Conservation (phyloP, 164 flowering plant species). For the Berberis vulgaris region DNA sequence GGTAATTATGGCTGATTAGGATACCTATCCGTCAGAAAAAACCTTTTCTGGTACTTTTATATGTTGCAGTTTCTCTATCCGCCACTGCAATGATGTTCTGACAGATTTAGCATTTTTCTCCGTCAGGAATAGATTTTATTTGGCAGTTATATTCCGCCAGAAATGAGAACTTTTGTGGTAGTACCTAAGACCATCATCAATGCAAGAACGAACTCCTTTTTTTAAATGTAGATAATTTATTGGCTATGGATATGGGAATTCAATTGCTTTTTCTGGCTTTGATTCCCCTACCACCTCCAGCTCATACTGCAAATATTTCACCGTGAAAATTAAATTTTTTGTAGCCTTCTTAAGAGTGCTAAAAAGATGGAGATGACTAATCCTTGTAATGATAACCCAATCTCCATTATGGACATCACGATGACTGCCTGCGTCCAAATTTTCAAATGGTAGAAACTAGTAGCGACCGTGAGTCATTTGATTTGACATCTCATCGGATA, state of each 20-base stretch:
- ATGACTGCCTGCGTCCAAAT: constrained; percentile 52
- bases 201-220: constrained; percentile 55
- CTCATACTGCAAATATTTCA: constrained; percentile 33
- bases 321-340: constrained; percentile 40
- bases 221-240: constrained; percentile 51
- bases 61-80: too few species aligned
- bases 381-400: constrained; percentile 3
- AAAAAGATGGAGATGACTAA: constrained; percentile 12
- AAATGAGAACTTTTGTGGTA: too few species aligned
- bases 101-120: too few species aligned
- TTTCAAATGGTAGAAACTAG: constrained; percentile 26
- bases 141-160: too few species aligned
- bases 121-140: too few species aligned
- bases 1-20: too few species aligned
- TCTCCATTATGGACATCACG: constrained; percentile 42
- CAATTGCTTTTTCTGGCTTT: constrained; percentile 37
- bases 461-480: constrained; percentile 56
- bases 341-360: constrained; percentile 40
- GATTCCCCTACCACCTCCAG: constrained; percentile 28
- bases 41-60: too few species aligned
- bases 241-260: constrained; percentile 52
- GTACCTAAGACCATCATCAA: constrained; percentile 35
- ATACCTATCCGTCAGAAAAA: too few species aligned
- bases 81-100: too few species aligned
- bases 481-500: constrained; percentile 64